Base-by-base conservation (phyloP, 257 asterid genomes). In the Solanum appendiculatum region DNA sequence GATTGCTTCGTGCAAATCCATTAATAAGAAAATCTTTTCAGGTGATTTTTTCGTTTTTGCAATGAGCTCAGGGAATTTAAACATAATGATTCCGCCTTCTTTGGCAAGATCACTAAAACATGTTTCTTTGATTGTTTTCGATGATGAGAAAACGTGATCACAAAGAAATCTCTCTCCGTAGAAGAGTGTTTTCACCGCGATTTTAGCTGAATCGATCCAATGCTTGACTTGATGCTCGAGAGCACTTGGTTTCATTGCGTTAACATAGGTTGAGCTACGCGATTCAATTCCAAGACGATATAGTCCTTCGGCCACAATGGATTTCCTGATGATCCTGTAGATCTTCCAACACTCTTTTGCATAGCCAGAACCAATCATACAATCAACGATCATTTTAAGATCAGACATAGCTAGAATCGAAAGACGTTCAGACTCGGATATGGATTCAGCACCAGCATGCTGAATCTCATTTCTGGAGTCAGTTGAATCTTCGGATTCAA, bases 301-400 rank as follows among this genome's bases (percentile, higher is more conserved):
- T 5, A 95, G 83, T 68, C 90, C 92, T 90, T 93, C 98, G 15
- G 92, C 96, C 0, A 94, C 89, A 1, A 94, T 87, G 21, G 97
- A 94, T 69, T 87, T 92, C 46, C 98, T 84, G 23, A 88, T 86
- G 42, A 87, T 66, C 88, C 83, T 91, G 92, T 94, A 94, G 33
- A 92, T 89, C 5, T 91, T 91, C 15, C 90, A 69, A 54, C 98
- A 94, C 82, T 95, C 98, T 78, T 89, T 92, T 70, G 93, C 90
- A 81, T 94, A 94, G 15, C 98, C 98, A 0, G 93, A 88, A 31
- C 88, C 64, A 80, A 92, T 93, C 98, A 95, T 94, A 88, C 92
- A 90, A 39, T 93, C 94, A 5, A 93, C 94, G 16, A 93, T 95
- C 92, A 88, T 23, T 90, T 89, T 91, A 44, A 95, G 88, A 88